Percentiles rank a stretch among this genome's conserved stretches.
These are phyloP conservation scores for Nigrospora oryzae DNA, from an alignment of 2,329 filamentous ascomycete species.

Conservation along the genomic window DNA sequence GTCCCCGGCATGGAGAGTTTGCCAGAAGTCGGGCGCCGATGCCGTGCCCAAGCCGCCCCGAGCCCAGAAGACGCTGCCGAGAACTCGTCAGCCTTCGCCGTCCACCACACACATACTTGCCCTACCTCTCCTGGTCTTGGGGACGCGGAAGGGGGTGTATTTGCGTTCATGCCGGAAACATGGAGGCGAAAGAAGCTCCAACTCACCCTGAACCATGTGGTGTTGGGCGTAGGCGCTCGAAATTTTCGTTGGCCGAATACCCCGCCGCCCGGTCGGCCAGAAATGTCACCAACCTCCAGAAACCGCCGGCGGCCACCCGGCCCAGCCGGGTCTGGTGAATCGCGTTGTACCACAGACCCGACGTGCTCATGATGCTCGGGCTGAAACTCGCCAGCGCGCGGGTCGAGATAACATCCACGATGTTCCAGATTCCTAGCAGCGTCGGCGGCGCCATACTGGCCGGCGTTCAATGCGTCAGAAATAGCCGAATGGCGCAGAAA, in stretches of 20 bases:
- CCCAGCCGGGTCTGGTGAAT: constrained; percentile 12
- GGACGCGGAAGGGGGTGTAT: too few relatives aligned
- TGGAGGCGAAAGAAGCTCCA: background rate
- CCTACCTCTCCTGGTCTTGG: too few relatives aligned
- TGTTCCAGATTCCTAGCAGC: constrained; percentile 16
- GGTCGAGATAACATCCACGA: constrained; percentile 17
- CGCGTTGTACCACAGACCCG: constrained; percentile 13
- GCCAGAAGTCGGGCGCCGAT: too few relatives aligned
- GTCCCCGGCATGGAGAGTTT: too few relatives aligned
- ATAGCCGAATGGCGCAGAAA: background rate
- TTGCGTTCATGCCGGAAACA: too few relatives aligned
- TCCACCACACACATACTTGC: too few relatives aligned
- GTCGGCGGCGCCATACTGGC: constrained; percentile 15
- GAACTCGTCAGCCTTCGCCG: too few relatives aligned
- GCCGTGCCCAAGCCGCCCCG: too few relatives aligned
- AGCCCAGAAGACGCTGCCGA: too few relatives aligned
- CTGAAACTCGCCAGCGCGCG: constrained; percentile 14
- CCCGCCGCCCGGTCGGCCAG: constrained; percentile 12
- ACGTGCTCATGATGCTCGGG: constrained; percentile 20
- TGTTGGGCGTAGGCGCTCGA: constrained; percentile 10
- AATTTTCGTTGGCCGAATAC: constrained; percentile 3
- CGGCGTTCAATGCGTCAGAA: too few relatives aligned
- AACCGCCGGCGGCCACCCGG: constrained; percentile 6
- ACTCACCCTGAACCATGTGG: constrained; percentile 13
- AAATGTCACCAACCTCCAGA: constrained; percentile 9